Evolutionary conservation across 805 yeast genomes (phyloP).

Genomic region (Teunomyces stri): DNA sequence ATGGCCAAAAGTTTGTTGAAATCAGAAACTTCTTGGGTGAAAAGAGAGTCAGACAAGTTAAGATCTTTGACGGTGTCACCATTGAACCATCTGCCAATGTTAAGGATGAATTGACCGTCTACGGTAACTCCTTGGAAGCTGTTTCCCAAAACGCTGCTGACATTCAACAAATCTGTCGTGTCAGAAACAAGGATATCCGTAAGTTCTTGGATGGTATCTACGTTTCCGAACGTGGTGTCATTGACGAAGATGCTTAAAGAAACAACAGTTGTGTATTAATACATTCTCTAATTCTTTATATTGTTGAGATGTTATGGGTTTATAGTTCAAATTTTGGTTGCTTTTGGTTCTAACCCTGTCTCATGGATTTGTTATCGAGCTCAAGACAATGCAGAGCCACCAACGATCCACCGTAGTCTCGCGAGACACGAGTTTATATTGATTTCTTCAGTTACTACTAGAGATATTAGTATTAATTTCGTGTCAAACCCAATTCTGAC

Average conservation of each 20-base stretch:
- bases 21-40: conserved; percentile 99
- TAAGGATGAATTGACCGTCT: conserved; percentile 91
- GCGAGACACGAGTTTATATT: conserved; percentile 16
- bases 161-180: conserved; percentile 96
- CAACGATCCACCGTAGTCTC: conserved; percentile 37
- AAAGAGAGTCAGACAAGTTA: conserved; percentile 90
- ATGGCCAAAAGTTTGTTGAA: conserved; percentile 75
- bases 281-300: conserved; percentile 19
- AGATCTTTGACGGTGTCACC: conserved; percentile 85
- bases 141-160: conserved; percentile 99
- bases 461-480: background rate
- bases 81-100: conserved; percentile 77
- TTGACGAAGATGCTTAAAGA: conserved; percentile 58
- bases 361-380: conserved; percentile 39
- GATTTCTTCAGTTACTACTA: background rate
- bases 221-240: conserved; percentile 92
- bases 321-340: conserved; percentile 27
- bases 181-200: conserved; percentile 99
- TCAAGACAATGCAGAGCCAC: conserved; percentile 45
- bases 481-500: background rate
- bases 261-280: conserved; percentile 18
- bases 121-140: conserved; percentile 95
- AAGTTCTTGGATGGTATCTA: conserved; percentile 99
- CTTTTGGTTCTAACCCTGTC: conserved; percentile 17
- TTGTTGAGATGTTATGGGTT: conserved; percentile 19